phyloP scores from a whole-genome alignment of 805 yeast genomes.

The Zygoascus ofunaensis region DNA sequence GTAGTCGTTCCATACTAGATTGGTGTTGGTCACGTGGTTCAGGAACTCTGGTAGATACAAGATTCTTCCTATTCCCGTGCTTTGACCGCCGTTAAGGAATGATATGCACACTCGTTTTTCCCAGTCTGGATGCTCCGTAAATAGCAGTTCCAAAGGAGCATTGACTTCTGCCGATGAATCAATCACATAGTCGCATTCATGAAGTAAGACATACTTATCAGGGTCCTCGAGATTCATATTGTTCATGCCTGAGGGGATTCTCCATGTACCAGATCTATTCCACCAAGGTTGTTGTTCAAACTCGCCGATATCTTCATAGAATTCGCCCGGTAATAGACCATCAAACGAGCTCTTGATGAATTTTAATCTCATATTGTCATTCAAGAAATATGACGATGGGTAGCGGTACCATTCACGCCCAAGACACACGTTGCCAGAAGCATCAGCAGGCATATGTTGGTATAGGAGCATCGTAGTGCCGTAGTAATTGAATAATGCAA shows the following conservation, averaged over 20 bases:
- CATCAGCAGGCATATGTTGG: constrained; percentile 31
- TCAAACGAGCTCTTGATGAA: constrained; percentile 73
- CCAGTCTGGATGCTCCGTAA: constrained; percentile 17
- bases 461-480: constrained; percentile 62
- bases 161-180: constrained; percentile 49
- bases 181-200: constrained; percentile 57
- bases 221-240: constrained; percentile 59
- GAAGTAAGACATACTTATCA: constrained; percentile 41
- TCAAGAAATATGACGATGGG: constrained; percentile 80
- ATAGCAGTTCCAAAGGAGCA: constrained; percentile 35
- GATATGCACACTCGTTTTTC: constrained; percentile 16
- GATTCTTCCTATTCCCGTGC: constrained; percentile 22
- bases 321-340: constrained; percentile 86
- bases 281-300: constrained; percentile 24
- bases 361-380: constrained; percentile 49
- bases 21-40: constrained; percentile 11
- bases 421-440: constrained; percentile 56
- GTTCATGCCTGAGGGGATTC: constrained; percentile 60
- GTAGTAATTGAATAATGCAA: constrained; percentile 57
- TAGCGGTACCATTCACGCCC: constrained; percentile 94
- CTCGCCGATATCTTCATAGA: constrained; percentile 37
- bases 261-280: constrained; percentile 27
- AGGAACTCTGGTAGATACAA: constrained; percentile 19
- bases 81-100: constrained; percentile 20
- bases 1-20: constrained; percentile 20